These are phyloP conservation scores for Platanthera guangdongensis DNA, from an alignment of 106 monocot species.

Conservation along the genomic window DNA sequence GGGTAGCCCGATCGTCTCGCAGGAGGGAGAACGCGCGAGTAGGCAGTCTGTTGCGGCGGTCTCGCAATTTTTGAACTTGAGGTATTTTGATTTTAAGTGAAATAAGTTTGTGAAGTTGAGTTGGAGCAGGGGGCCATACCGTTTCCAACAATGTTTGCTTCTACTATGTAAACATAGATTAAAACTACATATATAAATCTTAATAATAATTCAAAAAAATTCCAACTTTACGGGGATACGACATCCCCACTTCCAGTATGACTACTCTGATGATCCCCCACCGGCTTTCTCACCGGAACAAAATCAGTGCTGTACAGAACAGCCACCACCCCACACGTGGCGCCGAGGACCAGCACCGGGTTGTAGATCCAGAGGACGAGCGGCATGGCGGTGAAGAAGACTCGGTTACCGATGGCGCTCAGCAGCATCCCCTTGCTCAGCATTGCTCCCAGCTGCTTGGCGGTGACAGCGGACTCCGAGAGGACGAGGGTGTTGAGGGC, in stretches of 20 bases:
- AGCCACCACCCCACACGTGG: background rate
- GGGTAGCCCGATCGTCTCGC: too few relatives aligned
- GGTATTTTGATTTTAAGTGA: too few relatives aligned
- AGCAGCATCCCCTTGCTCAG: conserved; percentile 13
- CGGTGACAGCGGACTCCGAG: background rate
- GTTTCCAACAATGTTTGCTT: too few relatives aligned
- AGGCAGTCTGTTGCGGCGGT: too few relatives aligned
- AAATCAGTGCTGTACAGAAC: conserved; percentile 11
- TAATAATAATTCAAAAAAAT: too few relatives aligned
- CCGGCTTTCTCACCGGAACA: background rate
- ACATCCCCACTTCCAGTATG: background rate
- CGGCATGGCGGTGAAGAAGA: conserved; percentile 9
- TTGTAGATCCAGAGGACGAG: conserved; percentile 17
- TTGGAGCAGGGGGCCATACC: too few relatives aligned
- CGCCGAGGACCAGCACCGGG: conserved; percentile 12
- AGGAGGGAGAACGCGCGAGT: too few relatives aligned
- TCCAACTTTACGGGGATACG: background rate
- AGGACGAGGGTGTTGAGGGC: conserved; percentile 5
- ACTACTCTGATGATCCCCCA: background rate
- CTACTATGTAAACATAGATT: too few relatives aligned
- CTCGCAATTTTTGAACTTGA: too few relatives aligned
- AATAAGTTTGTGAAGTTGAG: too few relatives aligned
- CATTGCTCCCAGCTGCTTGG: background rate
- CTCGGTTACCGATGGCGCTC: conserved; percentile 7
- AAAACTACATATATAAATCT: too few relatives aligned